phyloP scores from a whole-genome alignment of 2,329 filamentous ascomycete genomes.

The Neonectria ditissima region DNA sequence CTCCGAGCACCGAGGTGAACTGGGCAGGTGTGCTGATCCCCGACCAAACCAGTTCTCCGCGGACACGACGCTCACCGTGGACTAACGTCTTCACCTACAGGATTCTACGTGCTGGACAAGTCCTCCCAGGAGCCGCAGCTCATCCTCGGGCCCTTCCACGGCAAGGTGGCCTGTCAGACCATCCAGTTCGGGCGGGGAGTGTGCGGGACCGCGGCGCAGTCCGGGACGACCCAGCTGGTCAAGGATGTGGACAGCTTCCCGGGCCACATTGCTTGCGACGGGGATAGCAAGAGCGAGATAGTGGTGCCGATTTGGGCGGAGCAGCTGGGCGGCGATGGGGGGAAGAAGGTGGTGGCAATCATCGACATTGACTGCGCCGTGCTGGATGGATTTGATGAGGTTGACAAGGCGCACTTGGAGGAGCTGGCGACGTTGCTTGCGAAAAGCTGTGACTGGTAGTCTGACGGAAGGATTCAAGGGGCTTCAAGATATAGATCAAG shows the following conservation, averaged over 20 bases:
- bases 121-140: constrained; percentile 62
- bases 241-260: constrained; percentile 79
- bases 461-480: neutral
- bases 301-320: constrained; percentile 76
- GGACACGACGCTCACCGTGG: constrained; percentile 15
- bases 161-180: constrained; percentile 82
- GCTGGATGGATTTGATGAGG: constrained; percentile 73
- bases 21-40: constrained; percentile 70
- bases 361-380: constrained; percentile 84
- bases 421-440: constrained; percentile 71
- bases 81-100: constrained; percentile 51
- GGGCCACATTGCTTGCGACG: constrained; percentile 86
- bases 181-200: constrained; percentile 81
- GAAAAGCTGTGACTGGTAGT: constrained; percentile 73
- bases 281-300: constrained; percentile 81
- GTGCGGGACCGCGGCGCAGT: constrained; percentile 76
- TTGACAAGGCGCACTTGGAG: constrained; percentile 75
- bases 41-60: neutral
- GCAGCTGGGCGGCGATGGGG: constrained; percentile 36
- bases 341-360: constrained; percentile 72
- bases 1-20: constrained; percentile 76
- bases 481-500: constrained; percentile 2
- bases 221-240: constrained; percentile 72
- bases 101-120: constrained; percentile 79
- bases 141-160: constrained; percentile 84